phyloP scores from a whole-genome alignment of 1,139 yeast genomes.

The Nadsonia commutata region DNA sequence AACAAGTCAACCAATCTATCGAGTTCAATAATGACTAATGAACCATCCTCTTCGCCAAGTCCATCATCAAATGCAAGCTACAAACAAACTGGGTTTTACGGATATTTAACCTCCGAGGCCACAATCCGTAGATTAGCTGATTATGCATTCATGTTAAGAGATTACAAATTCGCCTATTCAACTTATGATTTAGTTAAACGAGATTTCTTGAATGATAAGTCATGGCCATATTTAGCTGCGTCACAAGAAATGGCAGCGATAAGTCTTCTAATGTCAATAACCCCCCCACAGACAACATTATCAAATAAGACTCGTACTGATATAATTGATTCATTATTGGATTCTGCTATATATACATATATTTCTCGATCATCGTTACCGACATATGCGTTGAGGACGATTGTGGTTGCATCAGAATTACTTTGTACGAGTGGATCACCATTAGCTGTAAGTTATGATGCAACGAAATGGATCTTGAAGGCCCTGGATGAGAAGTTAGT shows the following conservation, averaged over 20 bases:
- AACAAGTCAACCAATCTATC: too few species aligned
- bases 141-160: slow-evolving; percentile 80
- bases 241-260: slow-evolving; percentile 78
- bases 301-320: slow-evolving; percentile 47
- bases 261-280: slow-evolving; percentile 55
- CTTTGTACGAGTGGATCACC: slow-evolving; percentile 18
- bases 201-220: slow-evolving; percentile 65
- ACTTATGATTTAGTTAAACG: slow-evolving; percentile 73
- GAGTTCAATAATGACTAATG: too few species aligned
- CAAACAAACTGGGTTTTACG: slow-evolving; percentile 38
- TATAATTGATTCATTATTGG: slow-evolving; percentile 50
- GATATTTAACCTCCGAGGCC: slow-evolving; percentile 55
- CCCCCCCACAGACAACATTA: slow-evolving; percentile 22
- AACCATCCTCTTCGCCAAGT: too few species aligned
- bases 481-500: slow-evolving; percentile 23
- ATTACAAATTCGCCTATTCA: slow-evolving; percentile 71
- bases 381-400: slow-evolving; percentile 41
- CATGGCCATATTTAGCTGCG: slow-evolving; percentile 74
- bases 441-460: slow-evolving; percentile 21
- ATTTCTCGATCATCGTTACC: slow-evolving; percentile 51
- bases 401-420: slow-evolving; percentile 26
- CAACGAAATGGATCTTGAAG: slow-evolving; percentile 24
- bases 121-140: slow-evolving; percentile 74
- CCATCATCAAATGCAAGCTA: too few species aligned
- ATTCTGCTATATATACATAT: slow-evolving; percentile 47